A percentile compares a stretch with the other conserved stretches of the same genome.
Conservation (phyloP, 805 yeast species). For the Kodamaea jinghongensis region DNA sequence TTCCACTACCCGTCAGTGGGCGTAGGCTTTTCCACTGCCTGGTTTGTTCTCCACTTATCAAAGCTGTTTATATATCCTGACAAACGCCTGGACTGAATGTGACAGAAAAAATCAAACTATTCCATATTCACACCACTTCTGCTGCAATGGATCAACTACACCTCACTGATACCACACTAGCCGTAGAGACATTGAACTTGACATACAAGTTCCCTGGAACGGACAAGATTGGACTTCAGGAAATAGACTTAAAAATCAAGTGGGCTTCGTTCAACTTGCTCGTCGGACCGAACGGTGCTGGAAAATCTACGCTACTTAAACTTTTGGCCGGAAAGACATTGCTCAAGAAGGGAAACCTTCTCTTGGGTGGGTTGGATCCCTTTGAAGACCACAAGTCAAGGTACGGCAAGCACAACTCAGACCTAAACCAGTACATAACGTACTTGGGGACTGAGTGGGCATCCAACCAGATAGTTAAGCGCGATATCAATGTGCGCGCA, state of each 20-base stretch:
- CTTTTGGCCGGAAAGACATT: conserved; percentile 90
- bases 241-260: conserved; percentile 59
- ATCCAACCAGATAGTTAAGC: conserved; percentile 78
- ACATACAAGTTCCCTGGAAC: conserved; percentile 65
- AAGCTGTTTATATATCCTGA: too few relatives aligned
- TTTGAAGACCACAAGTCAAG: conserved; percentile 59
- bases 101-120: background rate
- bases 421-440: conserved; percentile 54
- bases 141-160: conserved; percentile 1
- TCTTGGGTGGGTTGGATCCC: conserved; percentile 84
- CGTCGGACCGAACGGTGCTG: conserved; percentile 96
- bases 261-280: conserved; percentile 74
- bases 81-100: too few relatives aligned
- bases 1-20: too few relatives aligned
- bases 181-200: conserved; percentile 63
- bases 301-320: conserved; percentile 84
- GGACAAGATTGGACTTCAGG: conserved; percentile 61
- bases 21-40: too few relatives aligned
- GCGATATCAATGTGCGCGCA: conserved; percentile 86
- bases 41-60: too few relatives aligned
- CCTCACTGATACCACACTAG: conserved; percentile 18
- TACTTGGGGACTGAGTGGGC: conserved; percentile 99
- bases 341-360: conserved; percentile 66
- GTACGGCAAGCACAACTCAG: conserved; percentile 40
- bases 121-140: background rate